Base-by-base conservation (phyloP, 208 protist genomes). In the Leishmania gerbilli region DNA sequence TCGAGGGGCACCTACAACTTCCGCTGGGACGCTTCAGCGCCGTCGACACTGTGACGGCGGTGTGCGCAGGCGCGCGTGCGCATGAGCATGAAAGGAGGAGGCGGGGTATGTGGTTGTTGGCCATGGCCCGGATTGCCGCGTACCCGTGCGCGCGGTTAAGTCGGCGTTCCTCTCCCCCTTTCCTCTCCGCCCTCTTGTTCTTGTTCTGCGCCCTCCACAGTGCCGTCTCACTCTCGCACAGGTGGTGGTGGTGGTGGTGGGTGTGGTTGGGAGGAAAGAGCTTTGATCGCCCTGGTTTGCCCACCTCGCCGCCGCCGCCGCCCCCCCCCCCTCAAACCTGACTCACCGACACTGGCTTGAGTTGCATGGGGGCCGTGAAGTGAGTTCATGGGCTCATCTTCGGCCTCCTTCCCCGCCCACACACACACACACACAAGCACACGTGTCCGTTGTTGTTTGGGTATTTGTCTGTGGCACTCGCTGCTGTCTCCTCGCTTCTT, bases 1-100 rank as follows among this genome's bases (percentile, higher is more conserved):
- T 79, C 87, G 17, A 77, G 81, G 49, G 87, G 81, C 17, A 80
- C 76, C 34, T 97, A 97, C 83, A 77, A 77, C 34, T 81, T 81
- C 3, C 87, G 86, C 42, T 95, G 91, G 93, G 45, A 78, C 55
- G 51, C 72, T 19, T 76, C 72, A 34, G 72, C 72, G 21, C 51
- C 72, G 27, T 76, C 71, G 71, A 4, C 71, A 75, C 45, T 75
- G 27, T 75, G 42, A 15, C 5, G 40, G 64, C 64, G 34, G 34
- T 21, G 64, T 68, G 31, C 42, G 27, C 68, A 13, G 42, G 31
- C 68, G n/a, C 68, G 8, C 42, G 13, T 27, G 42, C 68, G 24
- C 65, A 49, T 45, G 68, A 34, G 19, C 40, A 51, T 17, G 68
- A n/a, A 17, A 72, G 19, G 67, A 72, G n/a, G n/a, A 56, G 71